Conservation (phyloP, 768 basidiomycete species). For the Cystoderma amianthinum region DNA sequence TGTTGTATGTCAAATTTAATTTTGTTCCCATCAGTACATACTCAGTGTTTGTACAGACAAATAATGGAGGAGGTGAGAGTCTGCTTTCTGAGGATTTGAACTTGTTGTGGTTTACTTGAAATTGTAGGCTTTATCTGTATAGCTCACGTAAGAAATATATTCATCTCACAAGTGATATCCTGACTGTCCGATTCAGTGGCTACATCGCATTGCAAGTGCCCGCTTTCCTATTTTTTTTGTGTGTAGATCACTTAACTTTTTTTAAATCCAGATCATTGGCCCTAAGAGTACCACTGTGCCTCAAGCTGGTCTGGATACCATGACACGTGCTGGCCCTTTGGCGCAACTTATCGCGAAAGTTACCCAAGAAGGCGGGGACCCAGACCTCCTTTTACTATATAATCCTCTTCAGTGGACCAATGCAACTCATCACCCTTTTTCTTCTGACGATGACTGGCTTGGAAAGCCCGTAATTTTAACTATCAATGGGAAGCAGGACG, state of each 20-base stretch:
- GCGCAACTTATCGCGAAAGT: conserved; percentile 41
- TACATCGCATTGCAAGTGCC: conserved; percentile 33
- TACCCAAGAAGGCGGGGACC: conserved; percentile 37
- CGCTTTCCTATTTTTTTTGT: too few relatives aligned
- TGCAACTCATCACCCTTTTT: conserved; percentile 34
- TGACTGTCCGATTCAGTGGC: conserved; percentile 29
- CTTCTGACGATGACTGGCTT: conserved; percentile 38
- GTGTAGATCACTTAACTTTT: neutral
- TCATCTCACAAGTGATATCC: too few relatives aligned
- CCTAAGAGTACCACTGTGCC: conserved; percentile 44
- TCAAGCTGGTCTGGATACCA: conserved; percentile 48
- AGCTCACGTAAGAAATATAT: conserved; percentile 48
- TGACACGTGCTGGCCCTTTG: conserved; percentile 37
- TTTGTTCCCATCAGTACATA: too few relatives aligned
- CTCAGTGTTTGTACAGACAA: conserved; percentile 21
- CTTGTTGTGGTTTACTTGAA: neutral
- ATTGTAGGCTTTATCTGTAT: conserved; percentile 48
- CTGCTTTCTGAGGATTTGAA: neutral
- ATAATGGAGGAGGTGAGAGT: conserved; percentile 39
- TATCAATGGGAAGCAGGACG: conserved; percentile 42
- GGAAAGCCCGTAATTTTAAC: conserved; percentile 26
- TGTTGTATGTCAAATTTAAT: conserved; percentile 29
- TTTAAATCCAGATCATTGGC: conserved; percentile 35
- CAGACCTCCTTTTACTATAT: conserved; percentile 34
- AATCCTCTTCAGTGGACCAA: conserved; percentile 44